phyloP scores from a whole-genome alignment of 176 grass and related monocot genomes.

The Musa schizocarpa region DNA sequence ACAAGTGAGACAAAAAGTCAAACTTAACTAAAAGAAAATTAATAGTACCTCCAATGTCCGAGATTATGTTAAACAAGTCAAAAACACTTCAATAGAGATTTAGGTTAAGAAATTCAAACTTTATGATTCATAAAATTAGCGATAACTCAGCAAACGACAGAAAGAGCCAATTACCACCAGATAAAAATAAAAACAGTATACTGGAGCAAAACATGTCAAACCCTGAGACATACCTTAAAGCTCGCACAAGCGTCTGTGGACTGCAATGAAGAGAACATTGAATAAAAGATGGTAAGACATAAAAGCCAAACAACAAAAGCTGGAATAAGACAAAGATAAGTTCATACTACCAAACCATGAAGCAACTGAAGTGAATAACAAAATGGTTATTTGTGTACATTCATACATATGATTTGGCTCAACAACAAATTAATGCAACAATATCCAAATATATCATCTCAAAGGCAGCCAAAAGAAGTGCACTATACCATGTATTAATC shows the following conservation, averaged over 20 bases:
- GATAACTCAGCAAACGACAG: background rate
- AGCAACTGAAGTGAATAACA: too few species aligned
- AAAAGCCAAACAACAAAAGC: background rate
- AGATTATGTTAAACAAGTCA: background rate
- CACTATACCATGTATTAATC: background rate
- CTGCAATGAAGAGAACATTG: slow-evolving; percentile 47
- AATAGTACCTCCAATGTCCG: background rate
- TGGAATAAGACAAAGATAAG: background rate
- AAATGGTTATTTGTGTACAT: too few species aligned
- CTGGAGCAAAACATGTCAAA: background rate
- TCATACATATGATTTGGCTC: background rate
- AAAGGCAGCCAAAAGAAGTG: background rate
- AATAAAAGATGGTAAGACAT: background rate
- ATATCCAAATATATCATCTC: background rate
- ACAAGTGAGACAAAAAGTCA: background rate
- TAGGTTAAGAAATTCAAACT: background rate
- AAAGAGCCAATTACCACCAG: background rate
- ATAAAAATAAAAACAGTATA: background rate
- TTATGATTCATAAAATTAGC: too few species aligned
- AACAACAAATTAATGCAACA: background rate
- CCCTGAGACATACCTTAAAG: slow-evolving; percentile 59
- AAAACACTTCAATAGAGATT: background rate
- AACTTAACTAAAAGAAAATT: background rate
- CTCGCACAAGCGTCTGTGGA: slow-evolving; percentile 89
- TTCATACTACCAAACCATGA: background rate